Percentiles rank a stretch among this genome's conserved stretches.
Evolutionary conservation across 2,329 filamentous ascomycete species (phyloP).

Genomic region (Sporothrix luriei): DNA sequence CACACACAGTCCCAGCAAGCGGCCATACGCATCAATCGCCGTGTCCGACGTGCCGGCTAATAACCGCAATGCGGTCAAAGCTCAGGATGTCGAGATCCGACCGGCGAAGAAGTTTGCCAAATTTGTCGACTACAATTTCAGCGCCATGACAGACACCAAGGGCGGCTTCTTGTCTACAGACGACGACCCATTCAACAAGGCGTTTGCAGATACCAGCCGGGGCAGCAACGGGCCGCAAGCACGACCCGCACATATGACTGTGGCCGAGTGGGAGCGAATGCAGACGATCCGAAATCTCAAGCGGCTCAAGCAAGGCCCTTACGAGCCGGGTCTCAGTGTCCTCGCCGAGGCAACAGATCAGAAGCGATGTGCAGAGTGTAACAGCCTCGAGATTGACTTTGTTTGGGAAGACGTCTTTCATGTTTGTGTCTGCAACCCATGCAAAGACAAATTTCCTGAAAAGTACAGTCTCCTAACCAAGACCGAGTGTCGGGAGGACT

Average conservation of each 20-base stretch:
- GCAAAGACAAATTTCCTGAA: slow-evolving; percentile 87
- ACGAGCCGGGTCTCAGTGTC: slow-evolving; percentile 83
- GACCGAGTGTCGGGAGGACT: slow-evolving; percentile 94
- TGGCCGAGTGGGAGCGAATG: slow-evolving; percentile 86
- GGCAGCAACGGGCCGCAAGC: slow-evolving; percentile 48
- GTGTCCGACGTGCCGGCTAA: slow-evolving; percentile 56
- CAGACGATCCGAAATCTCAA: slow-evolving; percentile 73
- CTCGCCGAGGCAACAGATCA: slow-evolving; percentile 64
- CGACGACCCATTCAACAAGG: slow-evolving; percentile 88
- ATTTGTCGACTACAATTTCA: slow-evolving; percentile 97
- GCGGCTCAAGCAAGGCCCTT: slow-evolving; percentile 75
- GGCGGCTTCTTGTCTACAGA: slow-evolving; percentile 89
- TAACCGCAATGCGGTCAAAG: slow-evolving; percentile 67
- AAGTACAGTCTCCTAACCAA: slow-evolving; percentile 96
- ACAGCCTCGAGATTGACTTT: slow-evolving; percentile 84
- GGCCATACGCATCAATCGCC: slow-evolving; percentile 67
- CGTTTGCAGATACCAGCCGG: slow-evolving; percentile 53
- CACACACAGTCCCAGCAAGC: slow-evolving; percentile 57
- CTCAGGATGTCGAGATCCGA: slow-evolving; percentile 55
- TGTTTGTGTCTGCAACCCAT: slow-evolving; percentile 73
- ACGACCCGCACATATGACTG: slow-evolving; percentile 84
- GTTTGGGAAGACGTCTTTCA: slow-evolving; percentile 87
- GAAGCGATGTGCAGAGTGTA: slow-evolving; percentile 82
- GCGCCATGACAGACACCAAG: slow-evolving; percentile 96
- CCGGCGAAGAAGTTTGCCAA: slow-evolving; percentile 87